Evolutionary conservation across 2,329 filamentous ascomycete genomes (phyloP).

Genomic region (Xylaria hypoxylon): DNA sequence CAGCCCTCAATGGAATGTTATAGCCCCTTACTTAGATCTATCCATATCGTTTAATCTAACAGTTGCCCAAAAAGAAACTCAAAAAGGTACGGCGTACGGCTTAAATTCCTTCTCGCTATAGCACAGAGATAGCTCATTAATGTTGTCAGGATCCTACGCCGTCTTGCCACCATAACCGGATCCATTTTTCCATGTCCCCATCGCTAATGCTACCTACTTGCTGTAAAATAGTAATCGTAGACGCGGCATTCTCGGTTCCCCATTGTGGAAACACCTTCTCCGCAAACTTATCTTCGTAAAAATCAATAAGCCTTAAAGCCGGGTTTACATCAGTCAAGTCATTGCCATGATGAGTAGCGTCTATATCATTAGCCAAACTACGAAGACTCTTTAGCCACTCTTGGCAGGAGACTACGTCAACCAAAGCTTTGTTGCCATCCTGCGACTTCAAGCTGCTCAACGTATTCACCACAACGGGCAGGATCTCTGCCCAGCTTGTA

Average conservation of each 20-base stretch:
- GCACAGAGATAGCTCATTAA: no score
- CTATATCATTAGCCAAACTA: slow-evolving; percentile 11
- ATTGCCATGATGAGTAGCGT: background rate
- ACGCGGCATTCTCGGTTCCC: slow-evolving; percentile 4
- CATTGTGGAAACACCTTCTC: slow-evolving; percentile 13
- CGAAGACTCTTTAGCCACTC: slow-evolving; percentile 29
- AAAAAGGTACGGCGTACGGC: no score
- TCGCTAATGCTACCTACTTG: background rate
- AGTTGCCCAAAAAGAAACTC: no score
- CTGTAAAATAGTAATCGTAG: background rate
- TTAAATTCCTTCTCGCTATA: no score
- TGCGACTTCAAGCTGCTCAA: background rate
- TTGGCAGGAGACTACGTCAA: slow-evolving; percentile 17
- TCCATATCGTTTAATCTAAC: no score
- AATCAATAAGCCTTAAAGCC: slow-evolving; percentile 20
- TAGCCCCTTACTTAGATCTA: no score
- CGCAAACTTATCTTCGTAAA: slow-evolving; percentile 20
- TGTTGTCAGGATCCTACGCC: no score
- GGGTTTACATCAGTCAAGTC: slow-evolving; percentile 16
- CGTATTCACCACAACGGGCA: background rate
- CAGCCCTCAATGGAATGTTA: no score
- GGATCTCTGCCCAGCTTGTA: background rate
- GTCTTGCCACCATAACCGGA: slow-evolving; percentile 5
- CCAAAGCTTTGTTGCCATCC: background rate
- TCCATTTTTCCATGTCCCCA: slow-evolving; percentile 20